A percentile compares a stretch with the other conserved stretches of the same genome.
Evolutionary conservation across 1,284 basidiomycete species (phyloP).

Genomic region (Tilletia caries): DNA sequence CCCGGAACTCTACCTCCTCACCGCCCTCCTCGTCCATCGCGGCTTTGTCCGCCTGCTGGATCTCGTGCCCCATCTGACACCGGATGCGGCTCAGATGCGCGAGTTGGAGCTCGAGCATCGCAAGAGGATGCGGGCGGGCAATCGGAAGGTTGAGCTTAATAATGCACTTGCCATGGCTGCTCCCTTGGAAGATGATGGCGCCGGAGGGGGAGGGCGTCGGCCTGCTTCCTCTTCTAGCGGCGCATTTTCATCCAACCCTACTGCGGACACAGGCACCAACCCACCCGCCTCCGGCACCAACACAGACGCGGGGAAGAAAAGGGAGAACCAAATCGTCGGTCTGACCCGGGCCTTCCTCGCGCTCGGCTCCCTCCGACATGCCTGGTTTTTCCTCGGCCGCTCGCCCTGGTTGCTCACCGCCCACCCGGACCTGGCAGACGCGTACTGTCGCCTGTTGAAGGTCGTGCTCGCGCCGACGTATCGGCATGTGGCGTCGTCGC

Average conservation of each 20-base stretch:
- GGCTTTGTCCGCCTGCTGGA: conserved; percentile 80
- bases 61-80: conserved; percentile 73
- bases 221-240: background rate
- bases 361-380: conserved; percentile 75
- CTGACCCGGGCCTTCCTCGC: conserved; percentile 77
- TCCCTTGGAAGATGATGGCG: conserved; percentile 69
- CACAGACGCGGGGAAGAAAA: conserved; percentile 29
- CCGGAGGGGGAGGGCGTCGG: background rate
- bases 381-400: conserved; percentile 72
- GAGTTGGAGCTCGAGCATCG: conserved; percentile 66
- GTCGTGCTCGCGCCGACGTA: conserved; percentile 45
- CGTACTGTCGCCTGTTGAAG: conserved; percentile 56
- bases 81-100: conserved; percentile 37
- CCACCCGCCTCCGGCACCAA: too few relatives aligned
- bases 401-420: conserved; percentile 82
- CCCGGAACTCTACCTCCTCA: conserved; percentile 71
- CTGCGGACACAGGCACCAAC: conserved; percentile 33
- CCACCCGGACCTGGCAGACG: conserved; percentile 73
- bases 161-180: conserved; percentile 82
- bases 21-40: conserved; percentile 83
- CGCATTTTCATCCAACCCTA: background rate
- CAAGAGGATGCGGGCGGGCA: conserved; percentile 35
- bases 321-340: conserved; percentile 74
- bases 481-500: conserved; percentile 28
- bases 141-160: conserved; percentile 37